Percentiles rank a stretch among this genome's conserved stretches.
Conservation (phyloP, 2,329 filamentous ascomycete species). For the Karstenula rhodostoma region DNA sequence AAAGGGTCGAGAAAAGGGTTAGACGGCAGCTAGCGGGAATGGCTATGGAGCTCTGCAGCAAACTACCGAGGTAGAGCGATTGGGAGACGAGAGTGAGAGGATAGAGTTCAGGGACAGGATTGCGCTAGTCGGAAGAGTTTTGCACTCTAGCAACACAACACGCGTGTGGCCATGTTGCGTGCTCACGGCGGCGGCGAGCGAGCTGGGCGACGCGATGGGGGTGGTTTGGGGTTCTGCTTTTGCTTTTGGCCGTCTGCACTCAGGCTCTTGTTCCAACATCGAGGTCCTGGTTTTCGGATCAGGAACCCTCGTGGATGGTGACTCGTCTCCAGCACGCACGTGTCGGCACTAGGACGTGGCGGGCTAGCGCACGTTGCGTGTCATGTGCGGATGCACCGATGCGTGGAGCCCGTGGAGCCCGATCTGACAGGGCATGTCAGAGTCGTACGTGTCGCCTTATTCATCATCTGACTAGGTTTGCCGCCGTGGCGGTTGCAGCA, state of each 20-base stretch:
- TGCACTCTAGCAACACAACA: neutral
- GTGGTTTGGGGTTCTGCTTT: neutral
- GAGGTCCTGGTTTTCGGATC: constrained; percentile 2
- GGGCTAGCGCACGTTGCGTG: constrained; percentile 8
- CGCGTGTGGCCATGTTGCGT: neutral
- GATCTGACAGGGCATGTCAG: constrained; percentile 1
- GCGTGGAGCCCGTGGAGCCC: constrained; percentile 6
- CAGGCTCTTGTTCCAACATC: neutral
- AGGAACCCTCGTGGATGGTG: neutral
- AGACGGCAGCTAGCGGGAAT: neutral
- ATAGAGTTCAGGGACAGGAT: neutral
- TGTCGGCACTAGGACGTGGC: neutral
- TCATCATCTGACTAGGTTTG: neutral
- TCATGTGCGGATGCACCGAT: neutral
- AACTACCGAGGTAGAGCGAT: neutral
- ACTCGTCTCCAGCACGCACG: constrained; percentile 1
- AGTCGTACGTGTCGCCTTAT: neutral
- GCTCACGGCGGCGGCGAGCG: neutral
- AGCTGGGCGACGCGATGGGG: no score
- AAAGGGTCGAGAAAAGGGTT: neutral
- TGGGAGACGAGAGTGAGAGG: neutral
- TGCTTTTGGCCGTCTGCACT: no score
- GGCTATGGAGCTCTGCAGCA: neutral
- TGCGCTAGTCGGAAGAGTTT: neutral
- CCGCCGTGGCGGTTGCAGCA: neutral